A percentile compares a stretch with the other conserved stretches of the same genome.
These are phyloP conservation scores for Dendryphion nanum DNA, from an alignment of 2,329 filamentous ascomycete species.

Conservation along the genomic window DNA sequence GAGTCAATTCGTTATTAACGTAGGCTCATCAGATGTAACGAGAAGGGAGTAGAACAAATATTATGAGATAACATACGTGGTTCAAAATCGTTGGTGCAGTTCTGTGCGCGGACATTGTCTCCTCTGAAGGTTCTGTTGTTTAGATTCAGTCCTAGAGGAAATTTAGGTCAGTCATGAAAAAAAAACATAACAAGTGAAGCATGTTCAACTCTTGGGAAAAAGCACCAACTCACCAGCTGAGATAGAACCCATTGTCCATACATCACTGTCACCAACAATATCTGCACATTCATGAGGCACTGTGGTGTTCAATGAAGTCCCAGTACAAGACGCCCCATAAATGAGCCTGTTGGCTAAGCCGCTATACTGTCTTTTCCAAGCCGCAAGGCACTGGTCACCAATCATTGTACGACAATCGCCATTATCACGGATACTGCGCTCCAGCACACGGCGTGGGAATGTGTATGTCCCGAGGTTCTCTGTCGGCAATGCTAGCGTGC, in stretches of 20 bases:
- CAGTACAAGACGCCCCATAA: background rate
- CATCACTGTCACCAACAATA: constrained; percentile 1
- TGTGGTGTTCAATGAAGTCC: constrained; percentile 1
- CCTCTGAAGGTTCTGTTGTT: background rate
- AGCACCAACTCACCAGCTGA: background rate
- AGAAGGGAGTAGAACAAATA: background rate
- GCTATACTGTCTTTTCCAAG: constrained; percentile 1
- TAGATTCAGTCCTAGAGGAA: background rate
- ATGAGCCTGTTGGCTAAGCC: background rate
- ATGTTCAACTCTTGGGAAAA: too few relatives aligned
- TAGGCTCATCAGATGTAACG: background rate
- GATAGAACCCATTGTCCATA: background rate
- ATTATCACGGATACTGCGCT: constrained; percentile 3
- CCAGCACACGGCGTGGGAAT: constrained; percentile 3
- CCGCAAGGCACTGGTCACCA: constrained; percentile 5
- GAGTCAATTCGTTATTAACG: background rate
- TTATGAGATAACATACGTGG: too few relatives aligned
- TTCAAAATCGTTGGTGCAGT: too few relatives aligned
- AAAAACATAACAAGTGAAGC: background rate
- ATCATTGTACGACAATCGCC: constrained; percentile 7
- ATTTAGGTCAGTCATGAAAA: background rate
- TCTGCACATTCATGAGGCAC: constrained; percentile 1
- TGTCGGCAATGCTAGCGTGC: background rate
- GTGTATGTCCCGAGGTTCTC: background rate
- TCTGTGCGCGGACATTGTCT: background rate